A percentile compares a stretch with the other conserved stretches of the same genome.
Evolutionary conservation across 164 flowering plant species (phyloP).

Genomic region (Stephania cephalantha): DNA sequence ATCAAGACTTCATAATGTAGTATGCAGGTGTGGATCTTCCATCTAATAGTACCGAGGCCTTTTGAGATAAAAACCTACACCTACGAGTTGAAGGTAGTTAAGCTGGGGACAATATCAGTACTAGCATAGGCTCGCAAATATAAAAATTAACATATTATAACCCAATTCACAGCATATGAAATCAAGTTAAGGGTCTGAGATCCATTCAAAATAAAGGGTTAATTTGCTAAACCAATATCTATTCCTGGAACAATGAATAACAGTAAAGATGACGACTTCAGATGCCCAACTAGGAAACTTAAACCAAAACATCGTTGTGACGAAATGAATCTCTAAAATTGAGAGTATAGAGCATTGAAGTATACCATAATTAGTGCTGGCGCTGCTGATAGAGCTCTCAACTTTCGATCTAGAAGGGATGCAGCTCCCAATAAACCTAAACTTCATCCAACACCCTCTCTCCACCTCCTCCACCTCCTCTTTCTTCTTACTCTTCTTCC

Average conservation of each 20-base stretch:
- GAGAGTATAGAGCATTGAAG: neutral
- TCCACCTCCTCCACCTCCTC: slow-evolving; percentile 22
- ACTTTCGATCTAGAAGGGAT: slow-evolving; percentile 73
- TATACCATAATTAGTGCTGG: slow-evolving; percentile 49
- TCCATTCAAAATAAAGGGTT: slow-evolving; percentile 1
- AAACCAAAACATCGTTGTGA: no score
- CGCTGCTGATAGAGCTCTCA: slow-evolving; percentile 57
- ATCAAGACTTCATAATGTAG: no score
- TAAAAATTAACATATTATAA: neutral
- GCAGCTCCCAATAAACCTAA: slow-evolving; percentile 45
- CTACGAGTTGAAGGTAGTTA: no score
- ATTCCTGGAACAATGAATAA: slow-evolving; percentile 8
- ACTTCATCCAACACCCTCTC: slow-evolving; percentile 54
- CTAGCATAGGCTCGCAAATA: no score
- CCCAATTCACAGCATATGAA: neutral
- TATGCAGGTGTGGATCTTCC: no score
- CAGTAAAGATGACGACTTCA: neutral
- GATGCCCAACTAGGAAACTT: neutral
- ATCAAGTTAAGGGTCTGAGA: neutral
- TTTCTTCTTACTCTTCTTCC: slow-evolving; percentile 39
- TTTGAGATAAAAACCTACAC: no score
- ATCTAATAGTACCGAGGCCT: no score
- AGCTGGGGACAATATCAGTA: no score
- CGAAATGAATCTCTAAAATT: neutral
- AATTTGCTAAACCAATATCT: slow-evolving; percentile 6